Evolutionary conservation across 2,329 filamentous ascomycete species (phyloP), one percentile per base, ranked within the genome.

Genomic region (Aureobasidium sp.): DNA sequence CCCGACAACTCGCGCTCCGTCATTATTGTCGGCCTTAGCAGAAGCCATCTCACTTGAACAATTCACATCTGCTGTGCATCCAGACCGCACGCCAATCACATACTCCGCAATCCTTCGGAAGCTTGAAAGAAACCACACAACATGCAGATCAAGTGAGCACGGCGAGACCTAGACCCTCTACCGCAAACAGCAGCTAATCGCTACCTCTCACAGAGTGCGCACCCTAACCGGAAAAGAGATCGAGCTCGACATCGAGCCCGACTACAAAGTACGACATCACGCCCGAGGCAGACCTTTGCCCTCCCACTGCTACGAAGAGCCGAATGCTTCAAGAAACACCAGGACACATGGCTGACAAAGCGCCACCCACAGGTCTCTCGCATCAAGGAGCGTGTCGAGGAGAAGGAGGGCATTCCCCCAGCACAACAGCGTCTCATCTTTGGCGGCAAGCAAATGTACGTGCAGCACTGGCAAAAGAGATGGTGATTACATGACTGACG

Each of bases 171-270:
- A 9, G 15, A 45, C 39, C 24, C 35, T 15, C 22, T 22, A 45
- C 27, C 35, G n/a, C 45, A 35, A 50, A 6, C 53, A 42, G 39
- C 15, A 48, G 27, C 64, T 63, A 49, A 65, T 35, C 48, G 22
- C 33, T 40, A 1, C 5, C 17, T 14, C 57, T 11, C 45, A 47
- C 64, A 99, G 93, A 82, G 93, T 99, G 74, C 89, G 94, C 74
- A 99, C 94, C 66, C 86, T 99, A 67, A 97, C 94, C 66, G 94
- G 94, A 73, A 97, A 97, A 82, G 91, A 99, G 79, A 97, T 97
- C 75, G 93, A 97, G 82, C 86, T 99, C 70, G 92, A 97, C 73
- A 96, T 99, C 74, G 94, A 97, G 81, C 82, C 85, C 59, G 87
- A 91, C 72, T 96, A 96, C 83, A 96, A 92, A 84, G 92, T 95